Base-by-base conservation (phyloP, 2,329 filamentous ascomycete species). In the Pseudocercospora vitis region DNA sequence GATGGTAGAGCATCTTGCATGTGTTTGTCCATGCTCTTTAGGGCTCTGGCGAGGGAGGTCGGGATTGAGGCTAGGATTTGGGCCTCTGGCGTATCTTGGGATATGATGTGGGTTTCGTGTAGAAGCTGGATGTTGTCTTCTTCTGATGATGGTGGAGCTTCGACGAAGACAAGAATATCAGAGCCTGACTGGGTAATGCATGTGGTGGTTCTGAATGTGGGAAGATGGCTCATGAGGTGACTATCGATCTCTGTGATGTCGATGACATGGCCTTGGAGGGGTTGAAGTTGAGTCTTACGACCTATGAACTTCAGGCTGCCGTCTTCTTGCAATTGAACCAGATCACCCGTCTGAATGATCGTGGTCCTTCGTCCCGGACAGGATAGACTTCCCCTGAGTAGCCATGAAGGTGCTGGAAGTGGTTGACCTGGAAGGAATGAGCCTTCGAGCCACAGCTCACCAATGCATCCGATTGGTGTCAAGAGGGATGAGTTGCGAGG, bases 401-500 rank as follows among this genome's bases (percentile, higher is more conserved):
- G 42, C 42, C 42, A 46, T 3, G 16, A 39, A 11, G 35, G 14
- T 3, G 35, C 35, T 23, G n/a, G 18, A 3, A 28, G 14, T 9
- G 42, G 42, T 24, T 46, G 24, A 7, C 42, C 42, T 16, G 42
- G 42, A 18, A 46, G 19, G 8, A 71, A 72, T 33, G 71, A 71
- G 7, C 76, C 74, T 59, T 77, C 74, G 1, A 78, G 50, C 0
- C 77, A 60, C 47, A 78, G 62, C 57, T 79, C 76, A 6, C 76
- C 76, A 7, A 51, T 24, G 42, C 45, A 58, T 28, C 50, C 57
- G 26, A 50, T 52, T 28, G 42, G 37, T 3, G 16, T 32, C 18
- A 46, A 24, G 7, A 29, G 42, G 16, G 21, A 14, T 16, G 42
- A n/a, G 42, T 46, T 46, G 18, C 39, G 32, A 14, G 45, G 16